A percentile compares a stretch with the other conserved stretches of the same genome.
phyloP scores from a whole-genome alignment of 1,284 basidiomycete species.

The Mycena citricolor region DNA sequence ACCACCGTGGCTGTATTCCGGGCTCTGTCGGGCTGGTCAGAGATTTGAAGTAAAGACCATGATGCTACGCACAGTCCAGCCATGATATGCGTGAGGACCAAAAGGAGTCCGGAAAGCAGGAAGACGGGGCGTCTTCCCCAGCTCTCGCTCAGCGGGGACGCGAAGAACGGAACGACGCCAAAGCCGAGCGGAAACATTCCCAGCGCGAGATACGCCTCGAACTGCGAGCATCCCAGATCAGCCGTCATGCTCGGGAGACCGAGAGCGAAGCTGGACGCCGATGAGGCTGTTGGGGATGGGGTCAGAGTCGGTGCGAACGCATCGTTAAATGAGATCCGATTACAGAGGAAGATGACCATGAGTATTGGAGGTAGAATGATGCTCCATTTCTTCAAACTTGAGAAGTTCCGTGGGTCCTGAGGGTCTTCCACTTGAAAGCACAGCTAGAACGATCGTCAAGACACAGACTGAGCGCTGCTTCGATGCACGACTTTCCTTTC shows the following conservation, averaged over 20 bases:
- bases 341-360: not conserved
- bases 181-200: conserved; percentile 4
- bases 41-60: not conserved
- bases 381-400: not conserved
- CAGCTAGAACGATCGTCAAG: conserved; percentile 2
- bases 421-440: conserved; percentile 3
- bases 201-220: conserved; percentile 1
- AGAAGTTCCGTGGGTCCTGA: not conserved
- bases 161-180: conserved; percentile 5
- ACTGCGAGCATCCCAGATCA: conserved; percentile 1
- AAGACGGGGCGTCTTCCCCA: conserved; percentile 2
- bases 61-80: not conserved
- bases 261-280: conserved; percentile 1
- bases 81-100: conserved; percentile 3
- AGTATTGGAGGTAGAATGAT: not conserved
- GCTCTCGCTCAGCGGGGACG: conserved; percentile 4
- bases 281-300: not conserved
- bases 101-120: not conserved
- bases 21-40: not conserved
- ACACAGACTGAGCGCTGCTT: conserved; percentile 37
- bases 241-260: conserved; percentile 4
- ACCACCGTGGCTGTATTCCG: not conserved
- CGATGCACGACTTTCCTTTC: conserved; percentile 45
- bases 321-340: not conserved
- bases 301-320: not conserved